phyloP scores from a whole-genome alignment of 495 filamentous ascomycete species.

The Penicillium dipodomyicola region DNA sequence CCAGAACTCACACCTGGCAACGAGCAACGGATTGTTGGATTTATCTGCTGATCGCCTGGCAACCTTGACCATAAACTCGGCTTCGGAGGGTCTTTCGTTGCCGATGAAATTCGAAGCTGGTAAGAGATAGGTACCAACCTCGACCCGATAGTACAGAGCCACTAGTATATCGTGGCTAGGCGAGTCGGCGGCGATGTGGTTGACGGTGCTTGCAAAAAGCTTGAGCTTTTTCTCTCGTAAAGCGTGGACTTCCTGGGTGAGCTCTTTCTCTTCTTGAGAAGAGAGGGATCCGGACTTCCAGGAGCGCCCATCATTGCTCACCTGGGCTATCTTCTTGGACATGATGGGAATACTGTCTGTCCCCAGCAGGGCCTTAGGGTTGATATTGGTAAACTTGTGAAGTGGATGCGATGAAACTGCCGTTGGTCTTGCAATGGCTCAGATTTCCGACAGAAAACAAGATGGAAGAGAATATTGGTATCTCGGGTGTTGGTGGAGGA shows the following conservation, averaged over 20 bases:
- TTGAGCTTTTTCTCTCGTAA: neutral
- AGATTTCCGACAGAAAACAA: neutral
- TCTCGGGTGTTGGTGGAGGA: neutral
- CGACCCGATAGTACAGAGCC: neutral
- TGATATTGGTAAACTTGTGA: neutral
- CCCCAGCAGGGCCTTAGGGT: neutral
- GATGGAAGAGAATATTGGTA: neutral
- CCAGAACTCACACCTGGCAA: slow-evolving; percentile 22
- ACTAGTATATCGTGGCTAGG: neutral
- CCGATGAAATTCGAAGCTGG: neutral
- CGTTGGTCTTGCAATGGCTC: neutral
- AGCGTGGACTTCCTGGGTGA: neutral
- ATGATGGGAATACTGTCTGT: neutral
- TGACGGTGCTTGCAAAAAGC: neutral
- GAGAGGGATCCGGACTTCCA: neutral
- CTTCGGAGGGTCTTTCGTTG: neutral
- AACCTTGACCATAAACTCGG: slow-evolving; percentile 1
- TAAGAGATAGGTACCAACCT: neutral
- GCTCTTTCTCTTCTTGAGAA: neutral
- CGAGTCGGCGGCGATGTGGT: neutral
- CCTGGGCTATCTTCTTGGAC: neutral
- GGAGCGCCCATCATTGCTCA: neutral
- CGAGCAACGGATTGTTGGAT: neutral
- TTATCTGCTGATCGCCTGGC: slow-evolving; percentile 9
- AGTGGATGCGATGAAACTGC: neutral